phyloP scores from a whole-genome alignment of 352 stramenopile species.

The Pythium scleroteichum region DNA sequence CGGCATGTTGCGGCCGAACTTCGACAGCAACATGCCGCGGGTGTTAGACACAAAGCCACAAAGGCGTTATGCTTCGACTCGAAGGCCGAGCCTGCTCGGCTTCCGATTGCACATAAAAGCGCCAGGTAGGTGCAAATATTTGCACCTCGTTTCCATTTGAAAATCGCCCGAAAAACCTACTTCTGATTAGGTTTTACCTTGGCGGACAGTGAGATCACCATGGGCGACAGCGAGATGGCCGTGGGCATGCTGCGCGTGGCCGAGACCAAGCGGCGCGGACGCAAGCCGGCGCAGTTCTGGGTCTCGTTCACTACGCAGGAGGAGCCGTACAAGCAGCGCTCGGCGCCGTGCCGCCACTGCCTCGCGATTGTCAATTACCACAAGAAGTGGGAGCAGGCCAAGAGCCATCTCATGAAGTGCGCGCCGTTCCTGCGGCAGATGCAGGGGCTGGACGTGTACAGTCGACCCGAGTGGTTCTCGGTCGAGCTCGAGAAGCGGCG shows the following conservation, averaged over 20 bases:
- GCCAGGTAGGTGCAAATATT: neutral
- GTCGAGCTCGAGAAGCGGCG: constrained; percentile 39
- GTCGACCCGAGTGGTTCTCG: constrained; percentile 55
- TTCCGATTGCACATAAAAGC: neutral
- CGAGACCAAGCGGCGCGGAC: constrained; percentile 30
- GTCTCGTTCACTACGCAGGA: constrained; percentile 48
- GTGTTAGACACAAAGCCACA: neutral
- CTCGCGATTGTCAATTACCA: constrained; percentile 40
- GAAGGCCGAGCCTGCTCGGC: no score
- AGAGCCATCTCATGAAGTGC: constrained; percentile 60
- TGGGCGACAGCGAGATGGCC: no score
- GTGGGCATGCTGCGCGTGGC: no score
- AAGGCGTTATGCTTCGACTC: neutral
- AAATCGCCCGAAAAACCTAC: constrained; percentile 1
- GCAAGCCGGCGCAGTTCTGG: constrained; percentile 52
- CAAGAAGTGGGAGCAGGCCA: constrained; percentile 68
- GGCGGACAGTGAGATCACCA: neutral
- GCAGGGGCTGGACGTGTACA: constrained; percentile 25
- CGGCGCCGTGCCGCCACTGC: constrained; percentile 57
- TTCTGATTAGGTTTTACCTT: neutral
- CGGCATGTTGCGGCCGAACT: no score
- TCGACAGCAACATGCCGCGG: neutral
- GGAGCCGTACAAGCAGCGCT: constrained; percentile 47
- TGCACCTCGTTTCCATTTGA: neutral
- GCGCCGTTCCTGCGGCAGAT: constrained; percentile 45